Base-by-base conservation (phyloP, 139 green algal species). In the Coelastrella sp. region DNA sequence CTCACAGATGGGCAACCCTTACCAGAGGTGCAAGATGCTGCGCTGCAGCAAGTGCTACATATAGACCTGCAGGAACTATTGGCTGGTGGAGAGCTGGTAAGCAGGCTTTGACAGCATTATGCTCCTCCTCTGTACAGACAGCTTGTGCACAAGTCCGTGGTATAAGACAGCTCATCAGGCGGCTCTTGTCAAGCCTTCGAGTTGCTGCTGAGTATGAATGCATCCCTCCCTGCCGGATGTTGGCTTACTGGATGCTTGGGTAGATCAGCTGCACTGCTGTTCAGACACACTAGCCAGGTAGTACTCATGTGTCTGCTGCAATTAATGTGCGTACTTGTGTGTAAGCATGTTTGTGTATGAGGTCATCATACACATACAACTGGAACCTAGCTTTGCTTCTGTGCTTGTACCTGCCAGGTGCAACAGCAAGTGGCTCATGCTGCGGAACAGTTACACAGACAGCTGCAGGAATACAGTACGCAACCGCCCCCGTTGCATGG, bases 1-100 rank as follows among this genome's bases (percentile, higher is more conserved):
- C 19, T 32, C 32, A 3, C 67, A 57, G 67, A 9, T 34, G 67
- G 17, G 35, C 35, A 50, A 37, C 67, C 23, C 32, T 69, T 35
- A 37, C 35, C 13, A 11, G 30, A 71, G 51, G 34, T 82, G 75
- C 75, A 82, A 34, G 75, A 69, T 37, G 53, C 75, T 37, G 51
- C 21, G 35, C 34, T 82, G 75, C 53, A 57, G 53, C 34, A 57
- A 3, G 75, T 69, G 51, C 8, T 82, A 23, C 51, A 37, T 19
- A 5, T 82, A 2, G n/a, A 11, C 34, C 53, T 82, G 27, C 35
- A 72, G 23, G 23, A 82, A n/a, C 51, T 82, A 23, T 35, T 59
- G 25, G 7, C 19, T 27, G 75, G 75, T 17, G 53, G 75, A 19
- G 0, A 45, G 7, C 34, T 38, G 75, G 75, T 82, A 35, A 30